Evolutionary conservation across 2,329 filamentous ascomycete species (phyloP).

Genomic region (Ophiostoma sp.): DNA sequence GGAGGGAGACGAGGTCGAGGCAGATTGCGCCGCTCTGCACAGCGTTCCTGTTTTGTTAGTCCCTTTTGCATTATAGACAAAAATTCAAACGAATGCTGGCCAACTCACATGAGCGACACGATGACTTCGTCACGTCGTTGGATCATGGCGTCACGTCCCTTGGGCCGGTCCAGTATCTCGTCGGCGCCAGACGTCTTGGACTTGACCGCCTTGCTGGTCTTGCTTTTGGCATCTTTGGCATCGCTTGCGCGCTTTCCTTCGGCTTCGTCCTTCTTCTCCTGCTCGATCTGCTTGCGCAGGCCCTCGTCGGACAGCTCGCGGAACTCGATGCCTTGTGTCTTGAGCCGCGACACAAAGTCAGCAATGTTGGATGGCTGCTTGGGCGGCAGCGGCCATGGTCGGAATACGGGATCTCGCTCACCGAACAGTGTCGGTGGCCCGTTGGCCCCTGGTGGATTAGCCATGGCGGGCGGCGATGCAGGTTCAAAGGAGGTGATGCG

Average conservation of each 20-base stretch:
- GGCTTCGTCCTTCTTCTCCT: conserved; percentile 39
- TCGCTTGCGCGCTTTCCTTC: not conserved
- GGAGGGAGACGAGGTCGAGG: conserved; percentile 76
- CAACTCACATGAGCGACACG: conserved; percentile 49
- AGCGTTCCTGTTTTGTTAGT: conserved; percentile 36
- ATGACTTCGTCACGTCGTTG: conserved; percentile 55
- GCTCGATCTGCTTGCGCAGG: conserved; percentile 61
- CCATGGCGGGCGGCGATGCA: conserved; percentile 19
- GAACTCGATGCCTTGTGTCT: conserved; percentile 74
- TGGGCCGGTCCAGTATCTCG: conserved; percentile 29
- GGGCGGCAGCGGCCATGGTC: conserved; percentile 56
- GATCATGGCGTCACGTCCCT: conserved; percentile 38
- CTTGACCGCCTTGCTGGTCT: conserved; percentile 36
- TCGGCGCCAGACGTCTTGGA: conserved; percentile 30
- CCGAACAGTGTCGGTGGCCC: conserved; percentile 23
- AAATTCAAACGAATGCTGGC: too few species aligned
- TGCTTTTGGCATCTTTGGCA: conserved; percentile 32
- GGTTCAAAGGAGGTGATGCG: not conserved
- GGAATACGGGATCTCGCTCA: conserved; percentile 38
- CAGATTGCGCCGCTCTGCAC: conserved; percentile 61
- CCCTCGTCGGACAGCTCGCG: conserved; percentile 70
- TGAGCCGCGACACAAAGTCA: conserved; percentile 73
- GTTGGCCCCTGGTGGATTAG: conserved; percentile 11
- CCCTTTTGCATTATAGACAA: too few species aligned
- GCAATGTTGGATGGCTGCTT: conserved; percentile 58